phyloP scores from a whole-genome alignment of 2,329 filamentous ascomycete genomes.

The Chaetothyriales sp. region DNA sequence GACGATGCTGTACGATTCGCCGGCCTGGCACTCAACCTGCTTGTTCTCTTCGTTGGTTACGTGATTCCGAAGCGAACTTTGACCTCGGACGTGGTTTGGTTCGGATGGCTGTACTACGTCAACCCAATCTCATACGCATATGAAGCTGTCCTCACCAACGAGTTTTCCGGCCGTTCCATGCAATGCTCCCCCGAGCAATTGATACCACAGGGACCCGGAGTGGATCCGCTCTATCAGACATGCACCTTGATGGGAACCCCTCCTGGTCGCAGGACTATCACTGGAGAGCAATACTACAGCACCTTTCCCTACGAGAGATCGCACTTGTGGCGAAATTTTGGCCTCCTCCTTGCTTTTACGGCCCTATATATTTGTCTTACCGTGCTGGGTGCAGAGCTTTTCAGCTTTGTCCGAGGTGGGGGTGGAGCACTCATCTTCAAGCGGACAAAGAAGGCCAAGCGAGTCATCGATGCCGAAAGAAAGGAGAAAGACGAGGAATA shows the following conservation, averaged over 20 bases:
- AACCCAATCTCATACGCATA: slow-evolving; percentile 46
- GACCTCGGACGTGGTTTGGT: slow-evolving; percentile 47
- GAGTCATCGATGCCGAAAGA: slow-evolving; percentile 31
- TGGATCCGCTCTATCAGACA: slow-evolving; percentile 43
- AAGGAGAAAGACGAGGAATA: slow-evolving; percentile 45
- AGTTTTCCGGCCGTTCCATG: slow-evolving; percentile 44
- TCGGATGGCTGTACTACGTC: slow-evolving; percentile 46
- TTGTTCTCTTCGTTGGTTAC: slow-evolving; percentile 51
- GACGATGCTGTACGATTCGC: slow-evolving; percentile 52
- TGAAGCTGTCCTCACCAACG: slow-evolving; percentile 52
- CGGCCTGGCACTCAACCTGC: slow-evolving; percentile 46
- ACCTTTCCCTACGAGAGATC: slow-evolving; percentile 37
- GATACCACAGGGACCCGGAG: slow-evolving; percentile 43
- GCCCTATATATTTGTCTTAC: slow-evolving; percentile 61
- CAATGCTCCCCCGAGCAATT: slow-evolving; percentile 44
- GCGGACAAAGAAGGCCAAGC: slow-evolving; percentile 46
- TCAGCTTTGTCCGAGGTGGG: slow-evolving; percentile 44
- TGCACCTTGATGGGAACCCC: slow-evolving; percentile 46
- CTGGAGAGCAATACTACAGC: slow-evolving; percentile 40
- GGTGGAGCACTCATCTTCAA: slow-evolving; percentile 60
- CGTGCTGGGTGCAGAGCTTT: slow-evolving; percentile 51
- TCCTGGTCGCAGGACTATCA: slow-evolving; percentile 35
- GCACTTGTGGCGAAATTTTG: slow-evolving; percentile 59
- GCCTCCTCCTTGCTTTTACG: slow-evolving; percentile 59
- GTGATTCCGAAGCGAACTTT: slow-evolving; percentile 51